phyloP scores from a whole-genome alignment of 495 filamentous ascomycete species.

The Endocarpon pusillum region DNA sequence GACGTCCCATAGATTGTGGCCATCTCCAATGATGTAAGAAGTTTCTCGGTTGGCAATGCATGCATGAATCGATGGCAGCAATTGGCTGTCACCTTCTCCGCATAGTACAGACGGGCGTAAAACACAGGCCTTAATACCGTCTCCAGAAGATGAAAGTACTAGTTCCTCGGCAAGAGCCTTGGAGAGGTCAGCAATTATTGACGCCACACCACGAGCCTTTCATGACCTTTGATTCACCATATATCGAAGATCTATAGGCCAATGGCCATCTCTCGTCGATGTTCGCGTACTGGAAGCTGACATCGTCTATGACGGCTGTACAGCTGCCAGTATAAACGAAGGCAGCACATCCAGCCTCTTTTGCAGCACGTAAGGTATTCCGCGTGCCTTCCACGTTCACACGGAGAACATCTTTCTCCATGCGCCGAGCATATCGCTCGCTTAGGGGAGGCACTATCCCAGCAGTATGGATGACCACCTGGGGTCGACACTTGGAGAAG shows the following conservation, averaged over 20 bases:
- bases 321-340: constrained; percentile 43
- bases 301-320: constrained; percentile 37
- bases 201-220: no score
- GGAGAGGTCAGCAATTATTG: constrained; percentile 5
- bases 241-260: constrained; percentile 30
- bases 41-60: constrained; percentile 39
- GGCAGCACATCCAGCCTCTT: constrained; percentile 27
- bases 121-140: constrained; percentile 31
- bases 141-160: constrained; percentile 31
- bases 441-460: constrained; percentile 26
- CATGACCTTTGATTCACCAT: constrained; percentile 42
- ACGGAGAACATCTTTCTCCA: constrained; percentile 21
- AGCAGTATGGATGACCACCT: constrained; percentile 30
- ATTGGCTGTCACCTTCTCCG: constrained; percentile 36
- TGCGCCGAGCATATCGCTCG: constrained; percentile 23
- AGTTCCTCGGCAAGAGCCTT: constrained; percentile 37
- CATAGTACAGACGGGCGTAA: constrained; percentile 40
- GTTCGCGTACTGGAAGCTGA: constrained; percentile 32
- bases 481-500: constrained; percentile 17
- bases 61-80: constrained; percentile 35
- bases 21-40: constrained; percentile 37
- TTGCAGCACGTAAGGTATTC: constrained; percentile 36
- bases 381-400: constrained; percentile 42
- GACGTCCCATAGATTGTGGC: constrained; percentile 42
- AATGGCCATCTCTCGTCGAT: constrained; percentile 36